Base-by-base conservation (phyloP, 352 stramenopile genomes). In the Phytopythium boreale region DNA sequence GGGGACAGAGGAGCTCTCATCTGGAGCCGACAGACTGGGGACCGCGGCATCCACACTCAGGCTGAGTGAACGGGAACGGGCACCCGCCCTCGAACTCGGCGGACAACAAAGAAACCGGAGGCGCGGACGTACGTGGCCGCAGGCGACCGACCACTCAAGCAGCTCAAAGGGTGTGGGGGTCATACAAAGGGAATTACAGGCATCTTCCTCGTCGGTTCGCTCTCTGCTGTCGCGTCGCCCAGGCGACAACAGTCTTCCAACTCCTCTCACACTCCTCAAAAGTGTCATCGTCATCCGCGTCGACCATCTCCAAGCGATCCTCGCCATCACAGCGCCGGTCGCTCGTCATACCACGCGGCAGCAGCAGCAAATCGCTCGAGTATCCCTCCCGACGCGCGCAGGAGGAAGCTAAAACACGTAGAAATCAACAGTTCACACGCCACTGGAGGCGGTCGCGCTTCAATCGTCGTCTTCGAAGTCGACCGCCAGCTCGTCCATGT, bases 401-500 rank as follows among this genome's bases (percentile, higher is more conserved):
- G 49, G 49, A 39, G 27, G 26, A 56, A 56, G 49, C 47, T 56
- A 56, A 56, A 60, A 60, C 55, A 60, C 36, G 55, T 26, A 60
- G 55, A 50, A 59, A 59, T 47, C 31, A 27, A 59, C 36, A 44
- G 2, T 10, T 20, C 22, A 4, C 36, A 10, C 12, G 4, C 34
- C 55, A 19, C 34, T n/a, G 29, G 19, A 14, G 9, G 11, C 8
- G 34, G n/a, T 49, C 22, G 36, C 29, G 17, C 36, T 50, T 56
- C 49, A 60, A 52, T 92, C 83, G 62, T 92, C 82, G 75, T 93
- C 84, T 64, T 92, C 84, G 60, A 91, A 93, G 71, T 93, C 84
- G 58, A 93, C 84, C 68, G 84, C 77, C 68, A 80, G 84, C 69
- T 91, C 84, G 72, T 93, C 82, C 67, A 90, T 85, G 58, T 87